A percentile compares a stretch with the other conserved stretches of the same genome.
These are phyloP conservation scores for Xylariaceae sp. DNA, from an alignment of 2,329 filamentous ascomycete species.

Conservation along the genomic window DNA sequence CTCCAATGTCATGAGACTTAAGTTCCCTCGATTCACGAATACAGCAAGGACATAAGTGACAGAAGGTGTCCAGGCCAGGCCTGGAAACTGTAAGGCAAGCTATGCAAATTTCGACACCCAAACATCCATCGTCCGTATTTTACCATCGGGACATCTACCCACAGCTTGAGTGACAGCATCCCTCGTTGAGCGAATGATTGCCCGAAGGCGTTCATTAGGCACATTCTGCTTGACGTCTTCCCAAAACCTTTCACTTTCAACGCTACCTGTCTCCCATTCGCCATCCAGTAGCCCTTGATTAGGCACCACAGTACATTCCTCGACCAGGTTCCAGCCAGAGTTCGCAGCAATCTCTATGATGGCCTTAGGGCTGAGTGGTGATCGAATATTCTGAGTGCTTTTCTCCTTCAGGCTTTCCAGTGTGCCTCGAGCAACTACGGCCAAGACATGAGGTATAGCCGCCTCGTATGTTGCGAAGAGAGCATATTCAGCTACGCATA, in stretches of 20 bases:
- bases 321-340: slow-evolving; percentile 38
- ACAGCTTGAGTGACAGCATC: slow-evolving; percentile 34
- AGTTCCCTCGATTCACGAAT: no score
- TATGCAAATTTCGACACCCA: slow-evolving; percentile 31
- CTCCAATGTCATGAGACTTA: no score
- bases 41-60: no score
- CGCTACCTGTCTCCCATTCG: slow-evolving; percentile 7
- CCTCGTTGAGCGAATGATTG: slow-evolving; percentile 28
- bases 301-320: slow-evolving; percentile 36
- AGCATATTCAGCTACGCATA: slow-evolving; percentile 48
- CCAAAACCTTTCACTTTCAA: slow-evolving; percentile 1
- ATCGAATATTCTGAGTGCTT: slow-evolving; percentile 47
- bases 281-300: slow-evolving; percentile 3
- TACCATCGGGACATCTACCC: slow-evolving; percentile 27
- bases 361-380: slow-evolving; percentile 39
- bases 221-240: slow-evolving; percentile 32
- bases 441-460: slow-evolving; percentile 49
- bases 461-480: slow-evolving; percentile 38
- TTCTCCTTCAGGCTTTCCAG: slow-evolving; percentile 41
- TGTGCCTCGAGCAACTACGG: slow-evolving; percentile 43
- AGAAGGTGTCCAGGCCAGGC: no score
- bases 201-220: slow-evolving; percentile 27
- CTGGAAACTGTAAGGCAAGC: no score
- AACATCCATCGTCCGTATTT: slow-evolving; percentile 42
- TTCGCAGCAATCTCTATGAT: slow-evolving; percentile 37